A percentile compares a stretch with the other conserved stretches of the same genome.
Evolutionary conservation across 2,329 filamentous ascomycete species (phyloP).

Genomic region (Calonectria crousiana): DNA sequence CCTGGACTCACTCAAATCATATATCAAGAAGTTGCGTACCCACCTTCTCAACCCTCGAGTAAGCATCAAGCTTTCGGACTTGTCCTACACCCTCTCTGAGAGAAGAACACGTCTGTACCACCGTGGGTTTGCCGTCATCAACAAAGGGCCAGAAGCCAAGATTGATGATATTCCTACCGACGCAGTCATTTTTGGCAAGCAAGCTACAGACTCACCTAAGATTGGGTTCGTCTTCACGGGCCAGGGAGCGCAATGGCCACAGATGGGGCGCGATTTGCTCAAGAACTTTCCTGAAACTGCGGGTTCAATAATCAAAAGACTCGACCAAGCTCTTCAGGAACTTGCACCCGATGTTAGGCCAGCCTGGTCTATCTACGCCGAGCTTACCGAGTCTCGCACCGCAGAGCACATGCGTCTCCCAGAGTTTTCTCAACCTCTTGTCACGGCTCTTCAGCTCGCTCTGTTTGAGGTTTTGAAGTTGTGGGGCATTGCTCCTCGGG

Average conservation of each 20-base stretch:
- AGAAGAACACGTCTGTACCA: constrained; percentile 24
- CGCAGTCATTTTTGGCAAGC: constrained; percentile 18
- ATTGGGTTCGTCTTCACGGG: constrained; percentile 50
- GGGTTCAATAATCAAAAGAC: constrained; percentile 4
- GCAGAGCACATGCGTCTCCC: constrained; percentile 30
- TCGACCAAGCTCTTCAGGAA: not conserved
- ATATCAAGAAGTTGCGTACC: constrained; percentile 20
- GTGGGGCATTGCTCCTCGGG: constrained; percentile 42
- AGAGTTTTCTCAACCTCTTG: constrained; percentile 51
- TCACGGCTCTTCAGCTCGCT: constrained; percentile 56
- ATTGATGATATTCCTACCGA: constrained; percentile 11
- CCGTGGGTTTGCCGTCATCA: constrained; percentile 37
- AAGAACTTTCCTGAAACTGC: constrained; percentile 15
- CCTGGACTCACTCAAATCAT: constrained; percentile 19
- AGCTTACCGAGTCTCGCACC: constrained; percentile 31
- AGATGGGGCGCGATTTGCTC: constrained; percentile 50
- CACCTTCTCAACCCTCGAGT: constrained; percentile 45
- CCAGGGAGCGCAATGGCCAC: constrained; percentile 52
- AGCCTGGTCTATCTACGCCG: constrained; percentile 27
- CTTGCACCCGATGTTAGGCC: not conserved
- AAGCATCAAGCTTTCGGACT: constrained; percentile 33
- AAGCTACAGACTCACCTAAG: constrained; percentile 13
- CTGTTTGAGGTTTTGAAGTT: constrained; percentile 49
- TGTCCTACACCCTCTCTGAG: constrained; percentile 47
- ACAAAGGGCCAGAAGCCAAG: not conserved